Base-by-base conservation (phyloP, 257 asterid species). In the Solanum peruvianum region DNA sequence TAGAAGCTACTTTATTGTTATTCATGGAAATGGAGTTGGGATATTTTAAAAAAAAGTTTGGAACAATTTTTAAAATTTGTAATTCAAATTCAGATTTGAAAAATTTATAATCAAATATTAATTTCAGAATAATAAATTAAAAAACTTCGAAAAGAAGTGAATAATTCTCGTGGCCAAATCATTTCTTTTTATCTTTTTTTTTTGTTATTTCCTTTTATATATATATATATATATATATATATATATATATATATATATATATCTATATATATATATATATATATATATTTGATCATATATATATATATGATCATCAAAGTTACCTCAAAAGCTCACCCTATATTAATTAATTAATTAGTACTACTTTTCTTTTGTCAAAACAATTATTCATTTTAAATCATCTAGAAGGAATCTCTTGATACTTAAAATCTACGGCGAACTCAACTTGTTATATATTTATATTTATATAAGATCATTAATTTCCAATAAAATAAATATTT, bases 401-500 rank as follows among this genome's bases (percentile, higher is more conserved):
- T 60, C 80, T 85, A 77, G 88, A 85, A 71, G 37, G 86, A 73
- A 42, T 87, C 73, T 78, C 80, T 66, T 86, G 82, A 89, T 69
- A 85, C 89, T 84, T 89, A 60, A 90, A 90, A 31, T 91, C 91
- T 88, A 88, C 69, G 5, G 1, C 20, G 18, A 14, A 49, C 41
- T 49, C 85, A 80, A 80, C 85, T 80, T 80, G 29, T 80, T 27
- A 29, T 80, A 47, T 27, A 16, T 80, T 47, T 47, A 47, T 37
- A 16, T 80, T 47, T 47, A 80, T 47, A 47, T 45, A 80, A 47
- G 15, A 29, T 80, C 20, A 16, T 47, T 78, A 45, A 78, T 45
- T 75, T 25, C 85, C 85, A 47, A 29, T 49, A 69, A 41, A 25
- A 72, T 4, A 27, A 4, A 5, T 37, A 37, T 37, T 4, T 25